Percentiles rank a stretch among this genome's conserved stretches.
These are phyloP conservation scores for Lepraria neglecta DNA, from an alignment of 495 filamentous ascomycete genomes.

Conservation along the genomic window DNA sequence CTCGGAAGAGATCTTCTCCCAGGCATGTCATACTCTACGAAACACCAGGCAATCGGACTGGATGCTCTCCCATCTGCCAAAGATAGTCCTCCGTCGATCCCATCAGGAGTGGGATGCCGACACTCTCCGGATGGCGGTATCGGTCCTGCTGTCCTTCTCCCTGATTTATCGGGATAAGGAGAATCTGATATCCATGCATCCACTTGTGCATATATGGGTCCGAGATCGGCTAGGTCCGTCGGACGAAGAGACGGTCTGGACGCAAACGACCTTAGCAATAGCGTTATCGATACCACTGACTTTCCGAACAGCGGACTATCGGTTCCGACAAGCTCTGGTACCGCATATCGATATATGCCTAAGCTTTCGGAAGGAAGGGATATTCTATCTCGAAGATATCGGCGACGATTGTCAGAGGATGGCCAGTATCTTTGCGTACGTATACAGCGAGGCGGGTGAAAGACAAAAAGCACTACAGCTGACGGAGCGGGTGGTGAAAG, in stretches of 20 bases:
- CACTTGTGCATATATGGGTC: slow-evolving; percentile 9
- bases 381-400: slow-evolving; percentile 15
- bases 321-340: slow-evolving; percentile 10
- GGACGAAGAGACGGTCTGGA: slow-evolving; percentile 13
- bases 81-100: slow-evolving; percentile 5
- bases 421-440: background rate
- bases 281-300: slow-evolving; percentile 10
- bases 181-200: slow-evolving; percentile 14
- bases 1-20: no score
- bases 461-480: no score
- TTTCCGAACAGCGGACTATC: slow-evolving; percentile 14
- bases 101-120: slow-evolving; percentile 7
- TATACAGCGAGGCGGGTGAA: no score
- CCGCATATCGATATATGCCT: slow-evolving; percentile 18
- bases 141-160: slow-evolving; percentile 12
- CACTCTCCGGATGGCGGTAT: slow-evolving; percentile 3
- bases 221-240: slow-evolving; percentile 10
- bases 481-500: no score
- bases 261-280: slow-evolving; percentile 3
- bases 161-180: slow-evolving; percentile 15
- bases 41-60: slow-evolving; percentile 1
- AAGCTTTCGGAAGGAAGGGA: slow-evolving; percentile 5
- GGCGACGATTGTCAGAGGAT: slow-evolving; percentile 5
- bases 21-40: slow-evolving; percentile 1
- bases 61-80: slow-evolving; percentile 10